Base-by-base conservation (phyloP, 2,329 filamentous ascomycete species). In the Ceratocystis smalleyi region DNA sequence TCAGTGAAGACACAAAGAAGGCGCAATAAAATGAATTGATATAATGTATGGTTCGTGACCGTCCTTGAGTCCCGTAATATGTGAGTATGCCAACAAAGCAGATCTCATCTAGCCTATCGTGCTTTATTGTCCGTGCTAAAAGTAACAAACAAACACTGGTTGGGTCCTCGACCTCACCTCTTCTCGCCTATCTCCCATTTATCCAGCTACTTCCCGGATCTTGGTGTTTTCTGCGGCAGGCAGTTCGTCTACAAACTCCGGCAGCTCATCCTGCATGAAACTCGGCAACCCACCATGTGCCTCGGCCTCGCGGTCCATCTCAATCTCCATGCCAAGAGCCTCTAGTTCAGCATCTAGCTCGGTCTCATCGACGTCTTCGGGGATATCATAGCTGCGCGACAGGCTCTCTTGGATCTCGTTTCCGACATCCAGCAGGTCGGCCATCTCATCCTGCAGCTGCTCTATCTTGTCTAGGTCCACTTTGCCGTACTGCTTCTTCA, bases 401-500 rank as follows among this genome's bases (percentile, higher is more conserved):
- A 99, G 87, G 69, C 88, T 91, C 77, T 97, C 94, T 76, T 99
- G 91, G 66, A 99, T 99, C 75, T 99, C 94, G 75, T 97, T 97
- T 2, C 94, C 92, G 67, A 96, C 86, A 72, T 99, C 94, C 83
- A 99, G 89, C 70, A 99, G 75, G 75, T 99, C 94, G 5, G 91
- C 91, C 94, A 99, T 97, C 77, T 99, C 92, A 73, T 99, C 94
- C 81, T 99, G 92, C 81, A 99, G 83, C 69, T 87, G 81, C 81
- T 99, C 94, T 70, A 99, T 97, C 81, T 95, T 91, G 75, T 97
- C 94, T 64, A 99, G 87, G 72, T 99, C 88, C 69, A 99, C 88
- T 79, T 96, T 96, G 70, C 92, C 92, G 73, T 97, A 97, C 79
- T 97, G 92, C 74, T 89, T 88, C 72, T 85, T 85, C 68, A 99